Base-by-base conservation (phyloP, 768 basidiomycete species). In the Wakefieldia striispora region DNA sequence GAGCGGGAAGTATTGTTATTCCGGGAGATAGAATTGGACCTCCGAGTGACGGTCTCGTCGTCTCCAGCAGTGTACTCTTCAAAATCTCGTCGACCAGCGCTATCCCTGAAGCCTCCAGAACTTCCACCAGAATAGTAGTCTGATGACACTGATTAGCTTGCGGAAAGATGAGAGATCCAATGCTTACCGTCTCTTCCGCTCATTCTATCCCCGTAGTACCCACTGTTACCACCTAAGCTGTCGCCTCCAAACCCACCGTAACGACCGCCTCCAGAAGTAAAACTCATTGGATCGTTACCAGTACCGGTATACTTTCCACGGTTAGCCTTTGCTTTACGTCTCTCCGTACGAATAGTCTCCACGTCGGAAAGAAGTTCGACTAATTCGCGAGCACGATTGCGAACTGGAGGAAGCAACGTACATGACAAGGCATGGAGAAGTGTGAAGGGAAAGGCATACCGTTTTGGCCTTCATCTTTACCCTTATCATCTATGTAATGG, bases 1-100 rank as follows among this genome's bases (percentile, higher is more conserved):
- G 65, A 53, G 17, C 63, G 60, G 11, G 72, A 54, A 46, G 58
- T 21, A 4, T 52, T 50, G 27, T 57, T 66, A 44, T 69, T 72
- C 27, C 59, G 58, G 19, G 70, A 60, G 39, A 75, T 35, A 19
- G 73, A 73, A 39, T 71, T 73, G 52, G 67, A 74, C 45, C 67
- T 76, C 53, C 63, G 70, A 53, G 37, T 62, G 50, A 58, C 67
- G 35, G 63, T 68, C n/a, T 95, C 93, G 52, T 97, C 95, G 50
- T 92, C 92, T 2, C 95, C 95, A 12, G 95, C 97, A 56, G 95
- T 90, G 67, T 99, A 99, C 66, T 97, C 95, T 60, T 98, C 95
- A 56, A 83, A 97, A 21, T 80, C 79, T 47, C 75, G 72, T 14
- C 81, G 71, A 35, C 81, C 68, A 8, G 68, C 66, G 27, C 69